phyloP scores from a whole-genome alignment of 2,329 filamentous ascomycete genomes.

The Aspergillus bombycis region DNA sequence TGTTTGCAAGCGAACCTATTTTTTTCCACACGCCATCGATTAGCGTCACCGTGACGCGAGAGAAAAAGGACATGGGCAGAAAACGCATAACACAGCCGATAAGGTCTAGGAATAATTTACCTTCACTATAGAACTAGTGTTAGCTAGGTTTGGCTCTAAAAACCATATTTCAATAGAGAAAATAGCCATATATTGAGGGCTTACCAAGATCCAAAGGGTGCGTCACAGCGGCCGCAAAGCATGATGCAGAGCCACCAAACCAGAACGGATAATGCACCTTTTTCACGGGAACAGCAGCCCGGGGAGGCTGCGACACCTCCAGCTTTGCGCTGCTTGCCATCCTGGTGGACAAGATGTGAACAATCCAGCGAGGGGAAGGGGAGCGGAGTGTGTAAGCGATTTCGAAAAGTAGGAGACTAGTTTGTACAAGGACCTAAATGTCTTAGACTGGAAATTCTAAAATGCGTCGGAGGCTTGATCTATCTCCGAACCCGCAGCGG shows the following conservation, averaged over 20 bases:
- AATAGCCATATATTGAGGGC: constrained; percentile 36
- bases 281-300: constrained; percentile 30
- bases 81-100: constrained; percentile 2
- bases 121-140: constrained; percentile 55
- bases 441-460: constrained; percentile 9
- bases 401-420: constrained; percentile 21
- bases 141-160: constrained; percentile 17
- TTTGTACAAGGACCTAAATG: constrained; percentile 3
- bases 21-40: constrained; percentile 19
- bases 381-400: constrained; percentile 15
- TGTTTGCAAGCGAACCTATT: constrained; percentile 82
- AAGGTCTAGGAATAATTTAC: constrained; percentile 33
- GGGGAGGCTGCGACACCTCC: constrained; percentile 30
- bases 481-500: constrained; percentile 29
- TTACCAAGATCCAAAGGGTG: constrained; percentile 90
- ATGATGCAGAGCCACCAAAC: constrained; percentile 95
- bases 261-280: constrained; percentile 75
- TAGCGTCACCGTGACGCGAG: constrained; percentile 16
- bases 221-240: constrained; percentile 86
- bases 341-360: constrained; percentile 28
- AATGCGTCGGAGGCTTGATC: constrained; percentile 38
- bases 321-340: constrained; percentile 41
- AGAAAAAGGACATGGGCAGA: constrained; percentile 5
- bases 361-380: constrained; percentile 21
- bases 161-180: not conserved